Base-by-base conservation (phyloP, 441 rosid genomes). In the Adansonia rubrostipa region DNA sequence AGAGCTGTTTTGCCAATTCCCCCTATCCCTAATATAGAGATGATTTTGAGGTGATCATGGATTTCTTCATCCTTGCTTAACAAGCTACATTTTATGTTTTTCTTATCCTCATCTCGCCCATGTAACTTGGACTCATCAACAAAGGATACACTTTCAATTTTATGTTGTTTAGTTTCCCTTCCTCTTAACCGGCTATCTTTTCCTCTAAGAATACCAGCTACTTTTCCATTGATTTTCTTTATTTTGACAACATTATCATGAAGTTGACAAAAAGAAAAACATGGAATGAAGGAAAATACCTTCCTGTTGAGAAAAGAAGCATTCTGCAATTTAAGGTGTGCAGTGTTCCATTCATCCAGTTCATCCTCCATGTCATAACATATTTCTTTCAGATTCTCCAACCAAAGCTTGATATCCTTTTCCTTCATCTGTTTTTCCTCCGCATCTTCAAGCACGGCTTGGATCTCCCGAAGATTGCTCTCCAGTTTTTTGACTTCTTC, bases 11-110 rank as follows among this genome's bases (percentile, higher is more conserved):
- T 60, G 20, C 63, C 64, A 13, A 75, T 62, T 6, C 78, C 78
- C 22, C 71, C 78, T 44, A 44, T 76, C n/a, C 79, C 73, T 36
- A 76, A 48, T 10, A 76, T n/a, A 13, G 63, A 76, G 61, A 76
- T 56, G 9, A 50, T 64, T 45, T 48, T 24, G 28, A 47, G 17
- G 47, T 47, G 45, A 9, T 28, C 44, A 5, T 9, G 14, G 57
- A 9, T 51, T 9, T 5, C 51, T 54, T 15, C 60, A n/a, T 54
- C 9, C 45, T 71, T 19, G 42, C 48, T 11, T 47, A 65, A 9
- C 10, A 76, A 22, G 4, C 4, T 17, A 28, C 6, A n/a, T 40
- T 9, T 9, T 15, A 76, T 14, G 11, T 11, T 10, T 33, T 50
- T 44, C 48, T 36, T 76, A 11, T 64, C 51, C 45, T 22, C 10